phyloP scores from a whole-genome alignment of 768 basidiomycete genomes.

The Macrolepiota dolichaula region DNA sequence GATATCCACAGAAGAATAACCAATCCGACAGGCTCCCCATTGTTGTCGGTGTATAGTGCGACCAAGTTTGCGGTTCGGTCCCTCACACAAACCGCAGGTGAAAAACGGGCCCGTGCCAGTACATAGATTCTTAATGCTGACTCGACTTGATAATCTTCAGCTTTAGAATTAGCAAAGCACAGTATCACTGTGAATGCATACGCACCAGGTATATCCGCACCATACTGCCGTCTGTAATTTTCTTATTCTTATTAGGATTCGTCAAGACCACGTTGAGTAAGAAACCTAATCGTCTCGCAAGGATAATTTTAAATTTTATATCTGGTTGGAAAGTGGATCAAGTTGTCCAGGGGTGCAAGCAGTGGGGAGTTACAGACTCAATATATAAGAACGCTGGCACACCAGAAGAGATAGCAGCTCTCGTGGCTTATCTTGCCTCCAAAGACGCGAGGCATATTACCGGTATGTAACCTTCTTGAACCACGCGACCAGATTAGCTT shows the following conservation, averaged over 20 bases:
- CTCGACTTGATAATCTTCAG: slow-evolving; percentile 16
- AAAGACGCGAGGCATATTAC: slow-evolving; percentile 17
- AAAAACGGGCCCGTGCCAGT: slow-evolving; percentile 4
- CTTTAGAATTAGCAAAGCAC: slow-evolving; percentile 31
- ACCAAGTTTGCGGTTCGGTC: slow-evolving; percentile 39
- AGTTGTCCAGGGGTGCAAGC: slow-evolving; percentile 23
- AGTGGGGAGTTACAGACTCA: slow-evolving; percentile 20
- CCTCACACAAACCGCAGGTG: slow-evolving; percentile 36
- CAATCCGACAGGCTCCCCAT: not conserved
- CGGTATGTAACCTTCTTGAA: slow-evolving; percentile 6
- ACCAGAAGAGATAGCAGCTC: slow-evolving; percentile 15
- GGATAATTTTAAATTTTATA: not conserved
- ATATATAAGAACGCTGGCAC: slow-evolving; percentile 5
- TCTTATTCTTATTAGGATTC: not conserved
- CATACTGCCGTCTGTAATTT: not conserved
- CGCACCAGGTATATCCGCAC: slow-evolving; percentile 24
- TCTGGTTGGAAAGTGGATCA: not conserved
- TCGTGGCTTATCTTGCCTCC: slow-evolving; percentile 21
- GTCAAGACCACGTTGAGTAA: slow-evolving; percentile 26
- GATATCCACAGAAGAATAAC: not conserved
- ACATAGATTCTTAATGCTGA: not conserved
- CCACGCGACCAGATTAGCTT: not conserved
- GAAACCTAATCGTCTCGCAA: slow-evolving; percentile 5
- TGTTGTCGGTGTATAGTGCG: slow-evolving; percentile 24
- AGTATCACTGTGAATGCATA: slow-evolving; percentile 42